Evolutionary conservation across 2,329 filamentous ascomycete species (phyloP), one percentile per base, ranked within the genome.

Genomic region (Venturia effusa): DNA sequence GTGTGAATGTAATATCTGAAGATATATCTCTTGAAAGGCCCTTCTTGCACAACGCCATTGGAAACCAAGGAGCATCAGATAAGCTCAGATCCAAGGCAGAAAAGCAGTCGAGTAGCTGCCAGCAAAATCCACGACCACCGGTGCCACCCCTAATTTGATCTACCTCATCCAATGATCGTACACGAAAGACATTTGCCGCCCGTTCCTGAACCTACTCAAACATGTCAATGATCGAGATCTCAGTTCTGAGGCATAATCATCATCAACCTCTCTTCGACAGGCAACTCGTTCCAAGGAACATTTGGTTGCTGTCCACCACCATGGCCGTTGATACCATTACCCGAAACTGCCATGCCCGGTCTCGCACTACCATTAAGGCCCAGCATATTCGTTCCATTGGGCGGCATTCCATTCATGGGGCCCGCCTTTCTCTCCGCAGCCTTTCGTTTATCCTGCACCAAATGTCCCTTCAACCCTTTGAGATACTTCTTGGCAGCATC

Each of bases 401-500:
- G 61, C 17, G 41, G 30, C 24, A 48, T 17, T 19, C 39, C 43
- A 48, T 32, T 24, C 17, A 48, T 13, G 19, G 22, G 24, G n/a
- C 54, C 55, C 15, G 39, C 54, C 10, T 37, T 55, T 24, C 30
- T 39, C 66, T 77, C 74, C 63, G 68, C 66, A 11, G 73, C 71
- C 32, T 66, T 68, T 68, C 79, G 83, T 71, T 83, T 83, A 55
- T 77, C 72, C 66, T 81, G 80, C 17, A 81, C 81, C 13, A 87
- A 70, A 62, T 79, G 77, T 7, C 81, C 80, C 64, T 84, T 82
- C 55, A 87, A 76, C 4, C 81, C 82, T 19, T 77, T 74, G 19
- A 88, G 71, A 68, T 87, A 87, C 66, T 79, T 81, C 48, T 75
- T 78, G 2, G 85, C 85, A 34, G 77, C 70, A 13, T 80, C 77